phyloP scores from a whole-genome alignment of 2,329 filamentous ascomycete species.

The Fusarium torulosum region DNA sequence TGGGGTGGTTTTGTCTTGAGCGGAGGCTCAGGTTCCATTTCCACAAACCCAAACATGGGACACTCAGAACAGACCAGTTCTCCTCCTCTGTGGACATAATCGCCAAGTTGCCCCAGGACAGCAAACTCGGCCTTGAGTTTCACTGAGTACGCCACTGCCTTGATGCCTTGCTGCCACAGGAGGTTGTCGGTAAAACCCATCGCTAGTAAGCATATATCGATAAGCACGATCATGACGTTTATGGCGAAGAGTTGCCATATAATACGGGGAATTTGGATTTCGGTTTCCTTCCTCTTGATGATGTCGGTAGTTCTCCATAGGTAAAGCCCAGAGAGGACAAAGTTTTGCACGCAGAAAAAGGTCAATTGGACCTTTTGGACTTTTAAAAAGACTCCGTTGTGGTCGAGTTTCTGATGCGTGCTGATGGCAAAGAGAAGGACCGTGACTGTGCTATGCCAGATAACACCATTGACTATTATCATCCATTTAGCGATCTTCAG shows the following conservation, averaged over 20 bases:
- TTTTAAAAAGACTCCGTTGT: constrained; percentile 7
- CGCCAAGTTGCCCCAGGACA: constrained; percentile 53
- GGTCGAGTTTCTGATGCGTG: constrained; percentile 14
- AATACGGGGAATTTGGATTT: constrained; percentile 27
- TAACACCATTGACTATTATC: constrained; percentile 27
- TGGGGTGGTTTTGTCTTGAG: constrained; percentile 2
- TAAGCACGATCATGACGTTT: constrained; percentile 58
- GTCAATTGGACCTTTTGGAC: constrained; percentile 32
- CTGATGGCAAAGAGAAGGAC: constrained; percentile 26
- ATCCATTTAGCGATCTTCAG: constrained; percentile 29
- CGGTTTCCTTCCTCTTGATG: constrained; percentile 14
- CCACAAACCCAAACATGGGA: constrained; percentile 37
- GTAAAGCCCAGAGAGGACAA: constrained; percentile 36
- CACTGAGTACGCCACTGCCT: constrained; percentile 53
- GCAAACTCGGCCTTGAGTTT: constrained; percentile 56
- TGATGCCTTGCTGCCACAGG: constrained; percentile 52
- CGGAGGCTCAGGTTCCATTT: constrained; percentile 31
- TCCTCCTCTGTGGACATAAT: constrained; percentile 50
- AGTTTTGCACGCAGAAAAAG: constrained; percentile 34
- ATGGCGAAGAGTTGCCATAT: constrained; percentile 48
- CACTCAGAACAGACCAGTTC: constrained; percentile 14
- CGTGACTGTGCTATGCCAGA: constrained; percentile 35
- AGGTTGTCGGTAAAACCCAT: constrained; percentile 51
- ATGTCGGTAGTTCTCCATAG: constrained; percentile 33
- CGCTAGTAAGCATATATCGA: constrained; percentile 56